A percentile compares a stretch with the other conserved stretches of the same genome.
Evolutionary conservation across 495 filamentous ascomycete genomes (phyloP).

Genomic region (Apodospora peruviana): DNA sequence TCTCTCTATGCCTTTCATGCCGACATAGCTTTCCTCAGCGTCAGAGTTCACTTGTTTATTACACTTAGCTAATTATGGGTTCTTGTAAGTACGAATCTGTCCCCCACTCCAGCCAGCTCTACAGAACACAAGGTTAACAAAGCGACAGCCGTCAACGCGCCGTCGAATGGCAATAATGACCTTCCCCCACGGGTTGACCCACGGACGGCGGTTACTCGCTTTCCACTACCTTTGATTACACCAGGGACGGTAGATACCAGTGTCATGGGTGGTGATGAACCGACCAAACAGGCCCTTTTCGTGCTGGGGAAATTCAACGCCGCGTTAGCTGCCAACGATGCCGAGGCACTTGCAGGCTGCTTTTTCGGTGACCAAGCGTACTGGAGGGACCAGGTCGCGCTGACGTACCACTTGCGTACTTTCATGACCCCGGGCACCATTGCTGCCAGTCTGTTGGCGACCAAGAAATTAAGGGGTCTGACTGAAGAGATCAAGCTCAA

Average conservation of each 20-base stretch:
- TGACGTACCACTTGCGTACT: conserved; percentile 28
- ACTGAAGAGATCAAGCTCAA: conserved; percentile 6
- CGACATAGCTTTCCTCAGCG: no score
- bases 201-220: conserved; percentile 11
- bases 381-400: conserved; percentile 26
- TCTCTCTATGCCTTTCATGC: no score
- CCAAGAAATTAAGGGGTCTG: conserved; percentile 10
- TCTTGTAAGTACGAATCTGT: no score
- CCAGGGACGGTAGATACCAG: conserved; percentile 11
- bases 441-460: conserved; percentile 16
- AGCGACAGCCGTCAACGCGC: no score
- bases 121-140: no score
- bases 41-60: no score
- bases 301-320: conserved; percentile 11
- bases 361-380: conserved; percentile 19
- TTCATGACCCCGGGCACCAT: conserved; percentile 11
- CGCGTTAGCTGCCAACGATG: conserved; percentile 13
- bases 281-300: conserved; percentile 1
- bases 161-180: no score
- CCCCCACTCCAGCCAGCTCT: no score
- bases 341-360: conserved; percentile 9
- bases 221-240: conserved; percentile 17
- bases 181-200: conserved; percentile 19
- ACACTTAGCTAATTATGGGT: no score
- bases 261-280: conserved; percentile 3